Evolutionary conservation across 768 basidiomycete species (phyloP).

Genomic region (Xerocomellus amylosporus): DNA sequence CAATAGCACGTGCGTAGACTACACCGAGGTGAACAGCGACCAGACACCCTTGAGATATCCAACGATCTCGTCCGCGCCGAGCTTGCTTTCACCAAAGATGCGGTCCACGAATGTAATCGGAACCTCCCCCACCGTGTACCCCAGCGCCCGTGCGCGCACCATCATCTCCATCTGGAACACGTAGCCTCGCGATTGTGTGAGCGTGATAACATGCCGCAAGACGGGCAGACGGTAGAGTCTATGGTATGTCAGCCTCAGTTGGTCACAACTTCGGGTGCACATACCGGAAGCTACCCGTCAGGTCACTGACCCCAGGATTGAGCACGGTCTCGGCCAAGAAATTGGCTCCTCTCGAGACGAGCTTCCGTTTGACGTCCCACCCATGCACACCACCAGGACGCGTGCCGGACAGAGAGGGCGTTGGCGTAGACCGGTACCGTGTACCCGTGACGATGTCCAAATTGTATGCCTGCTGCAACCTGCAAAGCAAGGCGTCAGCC

Average conservation of each 20-base stretch:
- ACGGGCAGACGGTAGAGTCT: conserved; percentile 78
- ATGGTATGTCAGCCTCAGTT: background rate
- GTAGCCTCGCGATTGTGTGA: conserved; percentile 85
- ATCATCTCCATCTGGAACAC: conserved; percentile 99
- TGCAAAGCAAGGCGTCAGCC: conserved; percentile 26
- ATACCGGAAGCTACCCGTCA: conserved; percentile 88
- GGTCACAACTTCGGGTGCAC: conserved; percentile 17
- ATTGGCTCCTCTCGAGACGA: conserved; percentile 87
- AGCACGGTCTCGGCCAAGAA: conserved; percentile 85
- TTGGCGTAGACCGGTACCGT: conserved; percentile 68
- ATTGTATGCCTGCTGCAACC: conserved; percentile 81
- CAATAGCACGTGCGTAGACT: conserved; percentile 16
- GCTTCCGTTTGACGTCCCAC: conserved; percentile 88
- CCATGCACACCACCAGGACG: conserved; percentile 85
- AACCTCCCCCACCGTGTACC: conserved; percentile 85
- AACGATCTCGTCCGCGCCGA: conserved; percentile 85
- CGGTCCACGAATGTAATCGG: conserved; percentile 95
- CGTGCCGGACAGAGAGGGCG: conserved; percentile 54
- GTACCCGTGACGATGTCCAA: conserved; percentile 94
- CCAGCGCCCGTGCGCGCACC: conserved; percentile 80
- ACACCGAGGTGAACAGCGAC: conserved; percentile 72
- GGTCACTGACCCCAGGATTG: conserved; percentile 81
- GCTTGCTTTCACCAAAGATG: conserved; percentile 90
- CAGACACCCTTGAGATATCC: conserved; percentile 85
- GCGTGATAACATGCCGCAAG: conserved; percentile 77